phyloP scores from a whole-genome alignment of 1,284 basidiomycete species.

The Malassezia sp. region DNA sequence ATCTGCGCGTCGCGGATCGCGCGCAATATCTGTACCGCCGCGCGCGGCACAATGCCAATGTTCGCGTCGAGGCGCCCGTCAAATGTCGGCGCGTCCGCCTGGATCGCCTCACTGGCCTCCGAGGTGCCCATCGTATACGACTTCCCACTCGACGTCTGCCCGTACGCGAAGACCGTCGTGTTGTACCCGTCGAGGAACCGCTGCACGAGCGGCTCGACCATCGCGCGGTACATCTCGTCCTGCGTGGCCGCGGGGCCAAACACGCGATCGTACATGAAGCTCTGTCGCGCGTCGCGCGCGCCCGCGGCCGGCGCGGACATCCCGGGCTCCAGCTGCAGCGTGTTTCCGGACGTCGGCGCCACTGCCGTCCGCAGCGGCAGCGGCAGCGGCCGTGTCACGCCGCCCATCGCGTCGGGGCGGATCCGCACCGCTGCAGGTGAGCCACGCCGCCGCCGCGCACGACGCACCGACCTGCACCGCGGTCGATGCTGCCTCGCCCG shows the following conservation, averaged over 20 bases:
- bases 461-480: conserved; percentile 13
- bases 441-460: background rate
- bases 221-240: conserved; percentile 67
- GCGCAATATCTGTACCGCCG: conserved; percentile 72
- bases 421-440: conserved; percentile 8
- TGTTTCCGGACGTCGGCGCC: background rate
- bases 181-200: conserved; percentile 93
- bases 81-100: conserved; percentile 28
- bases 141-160: conserved; percentile 93
- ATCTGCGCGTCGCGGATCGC: background rate
- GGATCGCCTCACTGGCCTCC: conserved; percentile 21
- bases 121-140: conserved; percentile 74
- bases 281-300: conserved; percentile 56
- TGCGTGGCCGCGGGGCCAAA: conserved; percentile 72
- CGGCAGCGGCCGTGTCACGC: background rate
- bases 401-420: conserved; percentile 10
- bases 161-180: conserved; percentile 93
- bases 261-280: conserved; percentile 88
- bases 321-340: conserved; percentile 7
- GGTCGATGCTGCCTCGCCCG: background rate
- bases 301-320: background rate
- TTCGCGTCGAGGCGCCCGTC: conserved; percentile 26
- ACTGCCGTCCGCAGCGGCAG: conserved; percentile 12
- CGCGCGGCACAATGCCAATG: conserved; percentile 79
- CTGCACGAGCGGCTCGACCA: conserved; percentile 71